Percentiles rank a stretch among this genome's conserved stretches.
phyloP scores from a whole-genome alignment of 1,284 basidiomycete genomes.

The Boletus sp. region DNA sequence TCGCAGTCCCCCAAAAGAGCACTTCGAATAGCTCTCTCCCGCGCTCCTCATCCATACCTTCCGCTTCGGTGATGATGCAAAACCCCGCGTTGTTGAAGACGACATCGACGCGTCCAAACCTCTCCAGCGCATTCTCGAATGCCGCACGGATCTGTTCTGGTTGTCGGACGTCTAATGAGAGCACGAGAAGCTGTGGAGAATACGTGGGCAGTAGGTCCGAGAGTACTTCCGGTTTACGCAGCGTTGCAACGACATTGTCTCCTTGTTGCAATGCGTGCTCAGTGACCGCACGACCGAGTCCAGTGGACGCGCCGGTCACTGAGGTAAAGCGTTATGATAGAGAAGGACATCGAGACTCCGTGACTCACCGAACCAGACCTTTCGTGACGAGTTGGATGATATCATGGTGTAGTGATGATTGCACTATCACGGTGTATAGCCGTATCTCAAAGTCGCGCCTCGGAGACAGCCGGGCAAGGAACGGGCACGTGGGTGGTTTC shows the following conservation, averaged over 20 bases:
- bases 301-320: constrained; percentile 37
- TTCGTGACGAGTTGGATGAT: constrained; percentile 3
- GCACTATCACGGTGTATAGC: too few species aligned
- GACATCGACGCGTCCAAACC: constrained; percentile 39
- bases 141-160: constrained; percentile 23
- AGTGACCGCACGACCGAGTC: constrained; percentile 31
- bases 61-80: constrained; percentile 33
- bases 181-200: constrained; percentile 45
- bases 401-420: background rate
- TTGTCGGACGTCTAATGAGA: constrained; percentile 37
- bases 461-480: too few species aligned
- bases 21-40: constrained; percentile 40
- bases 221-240: constrained; percentile 23
- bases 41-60: constrained; percentile 38
- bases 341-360: background rate
- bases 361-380: constrained; percentile 34
- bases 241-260: constrained; percentile 34
- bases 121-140: constrained; percentile 30
- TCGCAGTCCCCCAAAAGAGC: constrained; percentile 43
- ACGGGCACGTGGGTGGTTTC: too few species aligned
- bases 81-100: constrained; percentile 40
- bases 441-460: too few species aligned
- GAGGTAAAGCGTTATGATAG: background rate
- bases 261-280: constrained; percentile 31
- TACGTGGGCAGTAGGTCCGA: constrained; percentile 29